Evolutionary conservation across 2,329 filamentous ascomycete genomes (phyloP).

Genomic region (Pochonia chlamydosporia): DNA sequence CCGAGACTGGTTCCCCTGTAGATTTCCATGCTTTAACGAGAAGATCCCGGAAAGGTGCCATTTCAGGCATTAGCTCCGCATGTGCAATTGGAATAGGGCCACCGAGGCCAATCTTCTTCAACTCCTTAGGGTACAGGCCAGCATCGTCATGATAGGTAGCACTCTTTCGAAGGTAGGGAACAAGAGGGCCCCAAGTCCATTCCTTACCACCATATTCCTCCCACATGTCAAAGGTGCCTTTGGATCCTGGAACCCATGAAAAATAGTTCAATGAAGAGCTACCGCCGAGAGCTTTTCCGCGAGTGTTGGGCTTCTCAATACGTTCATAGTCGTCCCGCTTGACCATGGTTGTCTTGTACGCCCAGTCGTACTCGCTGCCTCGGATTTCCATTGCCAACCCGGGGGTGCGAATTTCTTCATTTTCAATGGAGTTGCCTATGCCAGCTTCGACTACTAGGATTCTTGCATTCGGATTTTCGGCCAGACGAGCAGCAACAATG

Average conservation of each 20-base stretch:
- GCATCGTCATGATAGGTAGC: slow-evolving; percentile 52
- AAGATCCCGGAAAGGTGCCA: slow-evolving; percentile 43
- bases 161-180: slow-evolving; percentile 49
- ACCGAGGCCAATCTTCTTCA: slow-evolving; percentile 43
- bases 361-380: slow-evolving; percentile 52
- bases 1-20: slow-evolving; percentile 42
- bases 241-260: slow-evolving; percentile 55
- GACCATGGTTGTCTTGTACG: slow-evolving; percentile 57
- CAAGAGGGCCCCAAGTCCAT: slow-evolving; percentile 50
- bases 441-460: slow-evolving; percentile 44
- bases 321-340: slow-evolving; percentile 53
- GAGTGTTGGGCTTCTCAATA: slow-evolving; percentile 57
- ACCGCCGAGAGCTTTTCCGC: slow-evolving; percentile 54
- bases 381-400: slow-evolving; percentile 47
- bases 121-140: slow-evolving; percentile 34
- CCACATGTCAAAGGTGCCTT: slow-evolving; percentile 59
- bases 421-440: slow-evolving; percentile 38
- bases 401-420: slow-evolving; percentile 48
- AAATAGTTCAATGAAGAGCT: slow-evolving; percentile 57
- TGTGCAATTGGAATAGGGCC: slow-evolving; percentile 51
- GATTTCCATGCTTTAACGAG: slow-evolving; percentile 47
- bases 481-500: slow-evolving; percentile 29
- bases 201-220: slow-evolving; percentile 66
- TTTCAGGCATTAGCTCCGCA: slow-evolving; percentile 46
- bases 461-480: slow-evolving; percentile 29